Conservation (phyloP, 768 basidiomycete species). For the Thelephora ganbajun region DNA sequence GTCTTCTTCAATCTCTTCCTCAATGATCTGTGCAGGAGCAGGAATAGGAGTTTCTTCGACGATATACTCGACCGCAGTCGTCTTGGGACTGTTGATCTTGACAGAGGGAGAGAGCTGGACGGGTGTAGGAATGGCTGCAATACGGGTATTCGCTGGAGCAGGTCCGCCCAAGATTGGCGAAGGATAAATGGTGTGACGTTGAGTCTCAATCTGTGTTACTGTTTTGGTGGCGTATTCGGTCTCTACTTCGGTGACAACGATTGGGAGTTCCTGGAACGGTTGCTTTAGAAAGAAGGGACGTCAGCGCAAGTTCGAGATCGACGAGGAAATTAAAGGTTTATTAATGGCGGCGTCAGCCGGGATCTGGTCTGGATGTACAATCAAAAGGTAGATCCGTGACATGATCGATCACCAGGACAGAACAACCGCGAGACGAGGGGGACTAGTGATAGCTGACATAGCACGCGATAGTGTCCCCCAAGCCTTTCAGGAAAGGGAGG, state of each 20-base stretch:
- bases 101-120: conserved; percentile 43
- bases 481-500: conserved; percentile 79
- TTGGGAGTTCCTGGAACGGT: conserved; percentile 26
- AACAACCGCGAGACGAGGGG: conserved; percentile 43
- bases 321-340: conserved; percentile 5
- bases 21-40: conserved; percentile 13
- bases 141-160: conserved; percentile 68
- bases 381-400: conserved; percentile 18
- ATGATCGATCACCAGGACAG: conserved; percentile 15
- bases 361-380: conserved; percentile 10
- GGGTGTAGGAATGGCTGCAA: conserved; percentile 59
- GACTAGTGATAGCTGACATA: conserved; percentile 29
- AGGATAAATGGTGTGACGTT: conserved; percentile 18
- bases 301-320: conserved; percentile 13
- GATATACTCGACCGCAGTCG: conserved; percentile 54
- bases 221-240: conserved; percentile 39
- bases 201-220: conserved; percentile 26
- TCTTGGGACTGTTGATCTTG: conserved; percentile 45
- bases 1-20: conserved; percentile 27
- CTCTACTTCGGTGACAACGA: conserved; percentile 41
- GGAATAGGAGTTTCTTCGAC: conserved; percentile 33
- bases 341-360: conserved; percentile 19
- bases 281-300: conserved; percentile 4
- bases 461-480: conserved; percentile 71
- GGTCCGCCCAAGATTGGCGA: conserved; percentile 39